These are phyloP conservation scores for Trichopus zeylanicus DNA, from an alignment of 116 monocot species.

Conservation along the genomic window DNA sequence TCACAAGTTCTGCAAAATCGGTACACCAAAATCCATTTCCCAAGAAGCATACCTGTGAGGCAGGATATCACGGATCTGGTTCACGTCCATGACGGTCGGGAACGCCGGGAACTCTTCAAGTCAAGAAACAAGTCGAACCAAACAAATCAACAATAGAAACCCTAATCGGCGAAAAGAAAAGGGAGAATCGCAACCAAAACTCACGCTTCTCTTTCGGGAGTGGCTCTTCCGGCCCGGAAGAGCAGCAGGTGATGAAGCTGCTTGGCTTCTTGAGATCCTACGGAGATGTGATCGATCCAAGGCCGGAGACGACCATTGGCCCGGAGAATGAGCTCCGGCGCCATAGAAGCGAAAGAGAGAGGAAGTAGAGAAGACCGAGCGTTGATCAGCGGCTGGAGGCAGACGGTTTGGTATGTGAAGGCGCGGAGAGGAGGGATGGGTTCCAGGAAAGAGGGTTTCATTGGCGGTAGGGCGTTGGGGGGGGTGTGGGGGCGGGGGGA, in stretches of 20 bases:
- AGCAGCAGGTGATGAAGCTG: constrained; percentile 10
- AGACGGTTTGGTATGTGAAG: no score
- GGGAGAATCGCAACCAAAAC: not conserved
- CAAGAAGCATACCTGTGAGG: constrained; percentile 43
- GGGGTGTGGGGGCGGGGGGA: no score
- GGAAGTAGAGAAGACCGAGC: no score
- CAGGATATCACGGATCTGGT: constrained; percentile 56
- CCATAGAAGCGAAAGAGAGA: no score
- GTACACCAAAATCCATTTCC: no score
- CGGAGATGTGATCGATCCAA: no score
- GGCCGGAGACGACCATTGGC: no score
- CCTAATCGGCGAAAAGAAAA: not conserved
- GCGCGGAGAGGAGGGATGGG: no score
- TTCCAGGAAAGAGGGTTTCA: no score
- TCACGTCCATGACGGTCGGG: constrained; percentile 54
- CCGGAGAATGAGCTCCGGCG: no score
- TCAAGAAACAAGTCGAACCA: not conserved
- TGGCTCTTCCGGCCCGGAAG: constrained; percentile 15
- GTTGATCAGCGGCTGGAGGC: no score
- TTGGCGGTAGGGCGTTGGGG: no score
- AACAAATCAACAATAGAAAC: not conserved
- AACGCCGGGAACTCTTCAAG: constrained; percentile 30
- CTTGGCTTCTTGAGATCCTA: not conserved
- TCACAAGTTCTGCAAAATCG: not conserved
- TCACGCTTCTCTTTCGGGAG: constrained; percentile 71